Evolutionary conservation across 2,329 filamentous ascomycete species (phyloP).

Genomic region (Penicillium crustosum): DNA sequence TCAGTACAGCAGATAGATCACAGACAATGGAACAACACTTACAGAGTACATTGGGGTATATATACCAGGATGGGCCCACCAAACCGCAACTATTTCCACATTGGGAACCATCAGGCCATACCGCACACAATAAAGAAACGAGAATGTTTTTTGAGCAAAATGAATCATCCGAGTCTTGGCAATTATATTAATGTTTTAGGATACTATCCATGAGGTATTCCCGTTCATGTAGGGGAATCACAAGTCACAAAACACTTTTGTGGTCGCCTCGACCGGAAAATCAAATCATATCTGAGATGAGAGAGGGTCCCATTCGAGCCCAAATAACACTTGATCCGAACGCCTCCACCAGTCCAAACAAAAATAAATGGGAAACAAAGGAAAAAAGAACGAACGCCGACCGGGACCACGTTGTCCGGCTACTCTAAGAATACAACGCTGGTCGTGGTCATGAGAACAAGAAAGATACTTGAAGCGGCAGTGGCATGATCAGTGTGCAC

Average conservation of each 20-base stretch:
- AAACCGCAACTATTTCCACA: not conserved
- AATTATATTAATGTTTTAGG: slow-evolving; percentile 25
- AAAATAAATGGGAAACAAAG: not conserved
- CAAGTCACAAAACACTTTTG: slow-evolving; percentile 26
- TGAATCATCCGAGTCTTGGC: slow-evolving; percentile 23
- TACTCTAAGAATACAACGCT: slow-evolving; percentile 20
- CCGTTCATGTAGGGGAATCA: slow-evolving; percentile 11
- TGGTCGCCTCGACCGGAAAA: slow-evolving; percentile 24
- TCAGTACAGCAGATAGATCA: not conserved
- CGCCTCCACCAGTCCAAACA: slow-evolving; percentile 1
- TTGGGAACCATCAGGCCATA: slow-evolving; percentile 1
- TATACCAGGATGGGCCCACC: not conserved
- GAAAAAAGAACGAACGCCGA: slow-evolving; percentile 7
- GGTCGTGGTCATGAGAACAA: slow-evolving; percentile 20
- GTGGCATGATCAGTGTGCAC: not conserved
- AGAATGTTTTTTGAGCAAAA: not conserved
- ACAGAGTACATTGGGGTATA: not conserved
- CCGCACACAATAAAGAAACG: not conserved
- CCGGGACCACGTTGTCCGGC: slow-evolving; percentile 8
- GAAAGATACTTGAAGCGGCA: not conserved
- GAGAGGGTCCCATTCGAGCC: slow-evolving; percentile 13
- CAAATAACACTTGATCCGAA: slow-evolving; percentile 7
- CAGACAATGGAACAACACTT: not conserved
- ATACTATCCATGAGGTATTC: slow-evolving; percentile 16
- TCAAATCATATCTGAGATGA: slow-evolving; percentile 14